Conservation (phyloP, 331 rosid species). For the Rhamnella rubrinervis region DNA sequence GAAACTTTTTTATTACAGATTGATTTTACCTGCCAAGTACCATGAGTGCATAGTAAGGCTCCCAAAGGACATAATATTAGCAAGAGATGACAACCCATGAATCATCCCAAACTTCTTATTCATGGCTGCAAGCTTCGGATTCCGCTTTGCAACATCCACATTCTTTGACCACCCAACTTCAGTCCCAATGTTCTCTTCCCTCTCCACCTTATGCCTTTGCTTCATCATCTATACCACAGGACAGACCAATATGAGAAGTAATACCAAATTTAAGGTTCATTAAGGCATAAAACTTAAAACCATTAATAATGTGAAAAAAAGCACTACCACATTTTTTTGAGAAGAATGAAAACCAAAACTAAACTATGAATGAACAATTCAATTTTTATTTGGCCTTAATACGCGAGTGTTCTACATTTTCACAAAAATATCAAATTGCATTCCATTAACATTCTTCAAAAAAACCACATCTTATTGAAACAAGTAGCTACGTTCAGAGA, state of each 20-base stretch:
- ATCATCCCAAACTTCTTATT: constrained; percentile 98
- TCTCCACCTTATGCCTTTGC: constrained; percentile 96
- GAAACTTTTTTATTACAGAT: constrained; percentile 44
- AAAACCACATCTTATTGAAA: not conserved
- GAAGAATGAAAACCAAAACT: no score
- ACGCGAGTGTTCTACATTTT: no score
- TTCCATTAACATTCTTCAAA: not conserved
- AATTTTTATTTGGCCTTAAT: no score
- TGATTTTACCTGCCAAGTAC: constrained; percentile 87
- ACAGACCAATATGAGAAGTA: not conserved
- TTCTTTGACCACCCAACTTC: constrained; percentile 96
- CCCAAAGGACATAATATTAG: constrained; percentile 89
- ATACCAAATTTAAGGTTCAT: not conserved
- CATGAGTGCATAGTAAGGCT: constrained; percentile 96
- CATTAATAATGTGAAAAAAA: no score
- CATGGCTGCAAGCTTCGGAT: constrained; percentile 93
- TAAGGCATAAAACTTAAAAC: no score
- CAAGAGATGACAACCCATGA: constrained; percentile 94
- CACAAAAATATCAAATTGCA: no score
- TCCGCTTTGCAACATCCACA: constrained; percentile 78
- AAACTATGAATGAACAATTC: no score
- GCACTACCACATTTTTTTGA: no score
- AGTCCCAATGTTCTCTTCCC: constrained; percentile 71
- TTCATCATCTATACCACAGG: constrained; percentile 78
- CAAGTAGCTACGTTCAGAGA: not conserved